Evolutionary conservation across 495 filamentous ascomycete genomes (phyloP).

Genomic region (Sphaerosporella brunnea): DNA sequence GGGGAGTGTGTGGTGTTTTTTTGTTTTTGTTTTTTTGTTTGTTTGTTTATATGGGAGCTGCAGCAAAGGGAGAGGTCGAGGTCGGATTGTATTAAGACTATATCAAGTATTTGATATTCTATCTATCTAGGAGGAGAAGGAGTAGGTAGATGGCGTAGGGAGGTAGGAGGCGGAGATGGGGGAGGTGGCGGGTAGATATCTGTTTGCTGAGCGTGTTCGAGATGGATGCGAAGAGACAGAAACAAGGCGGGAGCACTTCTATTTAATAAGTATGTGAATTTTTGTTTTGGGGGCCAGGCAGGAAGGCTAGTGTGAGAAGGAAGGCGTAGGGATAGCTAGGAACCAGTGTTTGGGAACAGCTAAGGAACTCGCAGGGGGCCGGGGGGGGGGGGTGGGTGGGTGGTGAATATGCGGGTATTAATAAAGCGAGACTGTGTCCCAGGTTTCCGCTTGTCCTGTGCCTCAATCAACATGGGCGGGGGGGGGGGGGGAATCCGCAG

Average conservation of each 20-base stretch:
- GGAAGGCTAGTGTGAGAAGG: background rate
- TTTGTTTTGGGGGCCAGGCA: background rate
- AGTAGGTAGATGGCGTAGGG: background rate
- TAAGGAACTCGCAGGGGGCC: conserved; percentile 6
- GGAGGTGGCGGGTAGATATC: background rate
- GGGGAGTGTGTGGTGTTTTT: no score
- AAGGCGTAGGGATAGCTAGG: background rate
- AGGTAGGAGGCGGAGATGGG: background rate
- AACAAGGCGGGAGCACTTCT: background rate
- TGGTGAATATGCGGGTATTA: conserved; percentile 20
- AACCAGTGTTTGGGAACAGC: conserved; percentile 15
- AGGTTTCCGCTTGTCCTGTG: no score
- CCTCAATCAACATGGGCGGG: no score
- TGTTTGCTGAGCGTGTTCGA: background rate
- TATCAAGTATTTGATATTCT: no score
- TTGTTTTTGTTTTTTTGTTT: no score
- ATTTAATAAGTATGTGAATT: background rate
- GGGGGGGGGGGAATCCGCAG: no score
- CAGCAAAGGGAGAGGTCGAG: no score
- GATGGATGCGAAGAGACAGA: background rate
- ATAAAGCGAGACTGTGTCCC: no score
- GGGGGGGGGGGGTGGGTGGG: conserved; percentile 18
- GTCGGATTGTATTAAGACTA: no score
- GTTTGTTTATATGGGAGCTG: no score
- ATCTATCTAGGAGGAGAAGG: no score